Conservation (phyloP, 257 asterid genomes). For the Ehretia macrophylla region DNA sequence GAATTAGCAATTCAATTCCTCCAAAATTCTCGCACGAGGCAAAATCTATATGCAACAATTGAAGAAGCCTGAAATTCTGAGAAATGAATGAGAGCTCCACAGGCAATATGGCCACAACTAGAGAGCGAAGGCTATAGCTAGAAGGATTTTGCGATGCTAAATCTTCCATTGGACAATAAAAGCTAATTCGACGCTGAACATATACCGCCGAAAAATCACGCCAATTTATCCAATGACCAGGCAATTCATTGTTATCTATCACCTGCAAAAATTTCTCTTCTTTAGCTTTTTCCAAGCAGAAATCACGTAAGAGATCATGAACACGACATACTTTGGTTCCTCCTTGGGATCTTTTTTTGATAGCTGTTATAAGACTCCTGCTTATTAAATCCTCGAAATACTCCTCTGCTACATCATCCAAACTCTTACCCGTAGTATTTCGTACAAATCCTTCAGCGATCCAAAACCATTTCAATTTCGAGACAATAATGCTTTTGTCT, state of each 20-base stretch:
- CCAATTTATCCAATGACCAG: too few relatives aligned
- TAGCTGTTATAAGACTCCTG: neutral
- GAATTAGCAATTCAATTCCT: too few relatives aligned
- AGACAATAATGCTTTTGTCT: neutral
- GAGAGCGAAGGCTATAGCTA: too few relatives aligned
- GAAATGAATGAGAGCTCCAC: too few relatives aligned
- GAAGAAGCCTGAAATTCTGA: too few relatives aligned
- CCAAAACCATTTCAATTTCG: neutral
- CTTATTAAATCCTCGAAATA: neutral
- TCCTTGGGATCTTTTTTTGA: neutral
- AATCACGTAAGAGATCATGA: neutral
- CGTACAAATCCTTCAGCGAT: neutral
- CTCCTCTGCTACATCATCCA: slow-evolving; percentile 1
- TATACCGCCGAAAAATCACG: too few relatives aligned
- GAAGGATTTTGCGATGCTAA: too few relatives aligned
- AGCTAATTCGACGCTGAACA: too few relatives aligned
- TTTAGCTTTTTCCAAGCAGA: neutral
- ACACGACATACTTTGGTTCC: neutral
- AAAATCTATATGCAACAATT: too few relatives aligned
- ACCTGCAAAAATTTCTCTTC: neutral
- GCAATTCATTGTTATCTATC: neutral
- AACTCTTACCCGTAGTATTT: neutral
- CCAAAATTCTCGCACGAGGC: too few relatives aligned
- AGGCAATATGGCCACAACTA: too few relatives aligned
- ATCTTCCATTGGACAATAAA: too few relatives aligned